A percentile compares a stretch with the other conserved stretches of the same genome.
phyloP scores from a whole-genome alignment of 176 grass and related monocot species.

The Ampelocalamus luodianensis region DNA sequence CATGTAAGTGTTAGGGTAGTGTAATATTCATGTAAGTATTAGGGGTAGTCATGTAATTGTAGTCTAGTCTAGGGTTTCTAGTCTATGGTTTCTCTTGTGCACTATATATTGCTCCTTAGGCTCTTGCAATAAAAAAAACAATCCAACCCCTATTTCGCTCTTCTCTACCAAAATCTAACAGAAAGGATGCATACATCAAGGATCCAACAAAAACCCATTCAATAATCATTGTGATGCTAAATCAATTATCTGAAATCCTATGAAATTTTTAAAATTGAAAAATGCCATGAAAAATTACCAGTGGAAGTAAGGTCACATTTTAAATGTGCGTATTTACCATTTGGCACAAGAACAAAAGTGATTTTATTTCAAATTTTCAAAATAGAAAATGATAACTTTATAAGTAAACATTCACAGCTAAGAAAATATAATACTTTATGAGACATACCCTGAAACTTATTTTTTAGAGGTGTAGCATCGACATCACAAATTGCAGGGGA shows the following conservation, averaged over 20 bases:
- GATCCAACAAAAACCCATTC: slow-evolving; percentile 4
- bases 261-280: slow-evolving; percentile 21
- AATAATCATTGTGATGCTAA: background rate
- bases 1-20: too few relatives aligned
- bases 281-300: background rate
- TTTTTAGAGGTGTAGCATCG: background rate
- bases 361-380: slow-evolving; percentile 21
- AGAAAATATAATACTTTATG: background rate
- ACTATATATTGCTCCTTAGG: too few relatives aligned
- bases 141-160: too few relatives aligned
- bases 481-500: background rate
- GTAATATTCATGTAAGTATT: too few relatives aligned
- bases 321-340: background rate
- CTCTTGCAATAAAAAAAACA: too few relatives aligned
- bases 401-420: background rate
- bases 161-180: too few relatives aligned
- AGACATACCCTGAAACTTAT: background rate
- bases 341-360: slow-evolving; percentile 14
- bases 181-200: slow-evolving; percentile 12
- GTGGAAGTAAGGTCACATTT: slow-evolving; percentile 2
- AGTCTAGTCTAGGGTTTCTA: too few relatives aligned
- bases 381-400: background rate
- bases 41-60: too few relatives aligned
- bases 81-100: too few relatives aligned
- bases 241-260: slow-evolving; percentile 11